Conservation (phyloP, 139 green algal species). For the Tetraselmis striata region DNA sequence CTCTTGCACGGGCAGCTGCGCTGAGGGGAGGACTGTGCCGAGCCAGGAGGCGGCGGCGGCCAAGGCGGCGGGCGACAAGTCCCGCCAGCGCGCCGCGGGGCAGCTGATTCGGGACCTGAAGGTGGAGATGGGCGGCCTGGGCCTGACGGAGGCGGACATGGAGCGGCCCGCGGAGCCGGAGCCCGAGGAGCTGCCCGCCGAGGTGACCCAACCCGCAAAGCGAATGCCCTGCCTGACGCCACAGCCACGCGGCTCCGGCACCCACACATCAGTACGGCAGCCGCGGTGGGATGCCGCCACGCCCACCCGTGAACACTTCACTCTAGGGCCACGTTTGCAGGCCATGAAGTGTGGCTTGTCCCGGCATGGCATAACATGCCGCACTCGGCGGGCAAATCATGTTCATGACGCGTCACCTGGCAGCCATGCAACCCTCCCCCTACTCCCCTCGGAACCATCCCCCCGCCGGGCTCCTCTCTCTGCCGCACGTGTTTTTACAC, state of each 20-base stretch:
- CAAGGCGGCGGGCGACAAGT: constrained; percentile 63
- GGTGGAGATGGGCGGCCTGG: constrained; percentile 44
- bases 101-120: constrained; percentile 68
- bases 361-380: no score
- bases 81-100: constrained; percentile 62
- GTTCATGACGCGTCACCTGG: no score
- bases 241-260: background rate
- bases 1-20: no score
- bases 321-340: background rate
- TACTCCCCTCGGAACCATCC: no score
- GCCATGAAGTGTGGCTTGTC: no score
- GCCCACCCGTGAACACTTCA: background rate
- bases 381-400: no score
- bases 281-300: background rate
- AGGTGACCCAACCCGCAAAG: no score
- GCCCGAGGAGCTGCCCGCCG: background rate
- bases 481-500: no score
- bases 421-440: no score
- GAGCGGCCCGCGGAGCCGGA: background rate
- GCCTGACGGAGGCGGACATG: constrained; percentile 24
- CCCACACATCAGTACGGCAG: no score
- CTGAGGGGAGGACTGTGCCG: no score
- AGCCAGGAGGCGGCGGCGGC: constrained; percentile 36
- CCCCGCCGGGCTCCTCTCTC: no score
- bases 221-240: background rate